These are phyloP conservation scores for Mycena haematopus DNA, from an alignment of 768 basidiomycete genomes.

Conservation along the genomic window DNA sequence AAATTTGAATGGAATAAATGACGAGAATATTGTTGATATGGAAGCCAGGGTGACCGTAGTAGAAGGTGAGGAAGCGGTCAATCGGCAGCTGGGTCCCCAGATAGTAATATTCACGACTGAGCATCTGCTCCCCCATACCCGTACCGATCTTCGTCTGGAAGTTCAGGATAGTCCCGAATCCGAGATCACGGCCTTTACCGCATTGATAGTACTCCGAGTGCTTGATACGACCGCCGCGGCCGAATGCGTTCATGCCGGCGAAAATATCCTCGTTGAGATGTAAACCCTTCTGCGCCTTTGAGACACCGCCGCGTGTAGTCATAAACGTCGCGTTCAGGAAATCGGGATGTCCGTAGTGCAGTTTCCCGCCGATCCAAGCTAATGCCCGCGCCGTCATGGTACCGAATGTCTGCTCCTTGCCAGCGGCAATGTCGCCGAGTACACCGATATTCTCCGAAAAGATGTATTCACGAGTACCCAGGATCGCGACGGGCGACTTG, in stretches of 20 bases:
- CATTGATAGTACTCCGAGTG: slow-evolving; percentile 99
- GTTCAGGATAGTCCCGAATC: slow-evolving; percentile 98
- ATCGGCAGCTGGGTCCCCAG: slow-evolving; percentile 97
- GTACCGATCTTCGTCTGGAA: slow-evolving; percentile 99
- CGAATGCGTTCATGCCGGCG: slow-evolving; percentile 99
- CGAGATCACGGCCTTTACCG: slow-evolving; percentile 98
- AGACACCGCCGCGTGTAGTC: slow-evolving; percentile 98
- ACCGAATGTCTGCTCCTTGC: slow-evolving; percentile 99
- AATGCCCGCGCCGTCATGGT: slow-evolving; percentile 95
- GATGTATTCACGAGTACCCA: slow-evolving; percentile 99
- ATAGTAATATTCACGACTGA: slow-evolving; percentile 99
- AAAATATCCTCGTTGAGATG: slow-evolving; percentile 99
- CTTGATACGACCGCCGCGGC: slow-evolving; percentile 98
- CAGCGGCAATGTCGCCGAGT: slow-evolving; percentile 97
- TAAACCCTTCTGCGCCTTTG: slow-evolving; percentile 98
- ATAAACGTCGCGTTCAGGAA: slow-evolving; percentile 98
- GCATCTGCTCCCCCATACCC: slow-evolving; percentile 99
- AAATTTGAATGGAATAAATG: slow-evolving; percentile 96
- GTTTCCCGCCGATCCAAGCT: slow-evolving; percentile 97
- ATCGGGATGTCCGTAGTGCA: slow-evolving; percentile 99
- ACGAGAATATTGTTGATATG: slow-evolving; percentile 99
- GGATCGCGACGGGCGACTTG: slow-evolving; percentile 92
- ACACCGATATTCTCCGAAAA: slow-evolving; percentile 99
- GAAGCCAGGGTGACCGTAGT: slow-evolving; percentile 99
- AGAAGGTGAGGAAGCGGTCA: slow-evolving; percentile 99